These are phyloP conservation scores for Cenchrus purpureus DNA, from an alignment of 176 grass and related monocot species.

Conservation along the genomic window DNA sequence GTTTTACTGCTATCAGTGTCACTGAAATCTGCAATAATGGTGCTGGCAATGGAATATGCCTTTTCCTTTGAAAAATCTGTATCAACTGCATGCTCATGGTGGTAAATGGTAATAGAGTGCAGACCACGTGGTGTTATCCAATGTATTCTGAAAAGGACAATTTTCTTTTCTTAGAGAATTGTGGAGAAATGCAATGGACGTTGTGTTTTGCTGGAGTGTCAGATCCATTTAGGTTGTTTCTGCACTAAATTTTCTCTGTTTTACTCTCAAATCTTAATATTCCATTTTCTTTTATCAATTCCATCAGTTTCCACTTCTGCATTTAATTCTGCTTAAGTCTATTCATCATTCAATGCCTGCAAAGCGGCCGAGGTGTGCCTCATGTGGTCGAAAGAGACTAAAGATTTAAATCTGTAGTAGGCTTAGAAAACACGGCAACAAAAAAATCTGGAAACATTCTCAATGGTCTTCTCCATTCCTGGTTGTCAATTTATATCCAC, in stretches of 20 bases:
- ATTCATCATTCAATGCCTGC: conserved; percentile 12
- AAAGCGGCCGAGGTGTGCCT: background rate
- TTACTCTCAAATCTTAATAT: background rate
- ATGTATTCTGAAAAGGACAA: background rate
- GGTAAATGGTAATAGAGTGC: background rate
- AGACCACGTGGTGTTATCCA: background rate
- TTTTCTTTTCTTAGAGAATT: background rate
- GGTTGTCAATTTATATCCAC: background rate
- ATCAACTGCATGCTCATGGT: background rate
- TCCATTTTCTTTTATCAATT: conserved; percentile 16
- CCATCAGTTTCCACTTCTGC: background rate
- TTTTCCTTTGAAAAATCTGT: background rate
- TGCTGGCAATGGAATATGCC: background rate
- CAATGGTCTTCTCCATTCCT: conserved; percentile 11
- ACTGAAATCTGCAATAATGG: background rate
- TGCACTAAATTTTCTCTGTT: conserved; percentile 17
- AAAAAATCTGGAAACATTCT: conserved; percentile 6
- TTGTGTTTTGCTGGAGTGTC: background rate
- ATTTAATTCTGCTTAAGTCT: background rate
- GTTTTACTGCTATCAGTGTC: background rate
- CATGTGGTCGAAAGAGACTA: conserved; percentile 13
- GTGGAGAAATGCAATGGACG: background rate
- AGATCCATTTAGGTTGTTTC: conserved; percentile 20
- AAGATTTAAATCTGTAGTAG: conserved; percentile 5
- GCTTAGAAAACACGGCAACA: background rate